These are phyloP conservation scores for Apiospora aurea DNA, from an alignment of 2,329 filamentous ascomycete species.

Conservation along the genomic window DNA sequence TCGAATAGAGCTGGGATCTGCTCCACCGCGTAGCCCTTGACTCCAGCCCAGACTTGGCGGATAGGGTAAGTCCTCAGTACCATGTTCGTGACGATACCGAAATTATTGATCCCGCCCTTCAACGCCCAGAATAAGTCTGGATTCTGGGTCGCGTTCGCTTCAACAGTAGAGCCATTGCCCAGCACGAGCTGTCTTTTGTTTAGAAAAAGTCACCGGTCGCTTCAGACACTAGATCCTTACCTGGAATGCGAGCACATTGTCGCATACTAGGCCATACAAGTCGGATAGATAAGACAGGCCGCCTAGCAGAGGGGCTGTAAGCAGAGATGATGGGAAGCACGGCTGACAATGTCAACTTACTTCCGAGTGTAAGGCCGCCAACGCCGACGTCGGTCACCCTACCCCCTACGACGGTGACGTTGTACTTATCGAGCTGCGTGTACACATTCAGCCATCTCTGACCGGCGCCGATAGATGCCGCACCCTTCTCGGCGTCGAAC, in stretches of 20 bases:
- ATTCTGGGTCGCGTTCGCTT: conserved; percentile 16
- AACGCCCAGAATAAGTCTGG: conserved; percentile 28
- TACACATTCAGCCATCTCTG: not conserved
- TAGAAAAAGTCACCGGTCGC: no score
- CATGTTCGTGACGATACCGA: conserved; percentile 27
- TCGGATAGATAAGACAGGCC: conserved; percentile 8
- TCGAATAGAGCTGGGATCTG: no score
- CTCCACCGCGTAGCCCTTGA: no score
- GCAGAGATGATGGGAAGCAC: no score
- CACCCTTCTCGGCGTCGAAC: not conserved
- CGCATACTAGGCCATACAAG: conserved; percentile 1
- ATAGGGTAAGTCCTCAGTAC: conserved; percentile 17
- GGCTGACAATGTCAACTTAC: not conserved
- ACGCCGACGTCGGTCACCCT: not conserved
- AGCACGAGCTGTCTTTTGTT: conserved; percentile 23
- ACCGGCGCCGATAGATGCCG: no score
- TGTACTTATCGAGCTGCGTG: not conserved
- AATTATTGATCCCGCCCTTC: conserved; percentile 28
- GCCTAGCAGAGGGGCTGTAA: not conserved
- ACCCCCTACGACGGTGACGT: conserved; percentile 2
- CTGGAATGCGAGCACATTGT: conserved; percentile 9
- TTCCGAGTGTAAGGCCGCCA: not conserved
- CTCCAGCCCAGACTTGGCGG: no score
- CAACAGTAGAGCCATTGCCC: conserved; percentile 24
- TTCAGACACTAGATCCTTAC: not conserved